These are phyloP conservation scores for Filosporella fistucella DNA, from an alignment of 495 filamentous ascomycete genomes.

Conservation along the genomic window DNA sequence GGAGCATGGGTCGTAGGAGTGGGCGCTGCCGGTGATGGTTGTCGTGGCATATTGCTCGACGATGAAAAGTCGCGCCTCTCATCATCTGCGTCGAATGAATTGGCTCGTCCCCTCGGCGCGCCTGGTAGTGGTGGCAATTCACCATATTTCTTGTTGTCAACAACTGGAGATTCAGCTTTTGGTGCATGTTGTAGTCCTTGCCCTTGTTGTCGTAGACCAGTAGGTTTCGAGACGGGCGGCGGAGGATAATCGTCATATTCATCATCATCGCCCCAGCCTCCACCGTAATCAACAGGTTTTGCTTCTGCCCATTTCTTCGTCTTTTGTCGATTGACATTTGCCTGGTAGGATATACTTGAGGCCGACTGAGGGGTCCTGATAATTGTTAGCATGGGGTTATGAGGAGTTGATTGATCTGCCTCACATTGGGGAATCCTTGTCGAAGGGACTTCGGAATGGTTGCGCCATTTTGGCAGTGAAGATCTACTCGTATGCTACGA, in stretches of 20 bases:
- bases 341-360: constrained; percentile 37
- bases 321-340: constrained; percentile 86
- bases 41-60: constrained; percentile 18
- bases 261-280: constrained; percentile 89
- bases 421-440: constrained; percentile 20
- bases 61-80: constrained; percentile 35
- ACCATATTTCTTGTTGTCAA: constrained; percentile 21
- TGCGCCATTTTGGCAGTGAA: constrained; percentile 19
- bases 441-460: constrained; percentile 21
- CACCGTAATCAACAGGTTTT: constrained; percentile 82
- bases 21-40: constrained; percentile 16
- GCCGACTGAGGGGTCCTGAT: constrained; percentile 15
- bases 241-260: constrained; percentile 55
- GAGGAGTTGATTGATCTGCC: neutral
- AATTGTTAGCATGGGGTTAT: constrained; percentile 10
- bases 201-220: constrained; percentile 29
- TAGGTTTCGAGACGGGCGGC: constrained; percentile 38
- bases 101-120: constrained; percentile 14
- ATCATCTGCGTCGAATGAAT: constrained; percentile 49
- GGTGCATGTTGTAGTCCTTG: constrained; percentile 15
- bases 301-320: constrained; percentile 95
- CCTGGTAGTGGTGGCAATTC: constrained; percentile 21
- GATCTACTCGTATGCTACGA: constrained; percentile 11
- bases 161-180: neutral
- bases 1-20: constrained; percentile 3